Evolutionary conservation across 208 protist genomes (phyloP), one percentile per base, ranked within the genome.

Genomic region (Leishmania guyanensis): DNA sequence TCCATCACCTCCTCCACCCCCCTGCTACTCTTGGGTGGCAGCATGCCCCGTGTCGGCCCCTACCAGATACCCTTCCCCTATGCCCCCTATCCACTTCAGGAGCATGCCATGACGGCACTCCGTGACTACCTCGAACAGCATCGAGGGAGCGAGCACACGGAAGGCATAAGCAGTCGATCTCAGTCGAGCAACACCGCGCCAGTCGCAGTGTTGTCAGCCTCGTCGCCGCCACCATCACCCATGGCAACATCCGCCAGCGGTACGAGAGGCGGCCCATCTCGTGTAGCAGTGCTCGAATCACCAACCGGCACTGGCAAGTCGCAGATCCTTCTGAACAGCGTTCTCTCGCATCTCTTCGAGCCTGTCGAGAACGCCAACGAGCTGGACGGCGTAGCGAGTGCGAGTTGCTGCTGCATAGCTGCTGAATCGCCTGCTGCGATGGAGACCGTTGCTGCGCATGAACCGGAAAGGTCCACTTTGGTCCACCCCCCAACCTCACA

Each of bases 271-370:
- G 1, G 6, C 20, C n/a, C 10, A 58, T 6, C 71, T 9, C 20
- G 71, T 9, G 71, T 99, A 12, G 97, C 95, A 20, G 96, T 99
- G 39, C 91, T 99, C 43, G 98, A 99, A 86, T 97, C 92, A 1
- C 98, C 98, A 0, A 99, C 98, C 0, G 98, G 98, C 22, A 99
- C 97, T 0, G 98, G 98, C 9, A 99, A 99, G 80, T 98, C 98
- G 16, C 94, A 99, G 53, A 97, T 96, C 72, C 84, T 99, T 3
- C 96, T 99, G 62, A 98, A 94, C 83, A 84, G 89, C 69, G 90
- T 92, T 22, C 88, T 97, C 43, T 95, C 92, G 3, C 78, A 89
- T 71, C 70, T 92, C 5, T 97, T 91, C 75, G 85, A 89, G 22
- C 81, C 85, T 5, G 74, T 81, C 48, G 80, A 77, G 66, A 53